These are phyloP conservation scores for Melaleuca alternifolia DNA, from an alignment of 345 rosid species.

Conservation along the genomic window DNA sequence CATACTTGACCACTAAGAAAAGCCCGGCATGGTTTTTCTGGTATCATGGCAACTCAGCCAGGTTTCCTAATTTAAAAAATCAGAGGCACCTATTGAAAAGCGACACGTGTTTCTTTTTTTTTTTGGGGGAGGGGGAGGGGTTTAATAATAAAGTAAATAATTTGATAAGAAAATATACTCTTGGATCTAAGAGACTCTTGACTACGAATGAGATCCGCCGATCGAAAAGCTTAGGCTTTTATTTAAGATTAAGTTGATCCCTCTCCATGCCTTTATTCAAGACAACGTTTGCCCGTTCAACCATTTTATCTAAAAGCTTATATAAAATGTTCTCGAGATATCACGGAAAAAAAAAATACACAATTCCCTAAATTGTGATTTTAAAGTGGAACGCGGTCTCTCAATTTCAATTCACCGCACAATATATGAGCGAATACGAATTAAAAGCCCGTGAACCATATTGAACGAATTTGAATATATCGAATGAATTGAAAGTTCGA, in stretches of 20 bases:
- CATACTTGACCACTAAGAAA: not conserved
- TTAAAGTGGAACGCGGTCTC: too few relatives aligned
- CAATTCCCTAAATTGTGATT: too few relatives aligned
- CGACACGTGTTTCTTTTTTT: not conserved
- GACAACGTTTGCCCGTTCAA: rapidly evolving
- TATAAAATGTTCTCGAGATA: rapidly evolving
- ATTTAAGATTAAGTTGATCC: not conserved
- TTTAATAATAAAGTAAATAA: not conserved
- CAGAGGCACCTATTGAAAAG: not conserved
- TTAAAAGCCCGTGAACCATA: too few relatives aligned
- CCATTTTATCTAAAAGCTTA: too few relatives aligned
- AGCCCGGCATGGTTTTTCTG: not conserved
- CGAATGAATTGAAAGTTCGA: too few relatives aligned
- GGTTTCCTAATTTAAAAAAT: not conserved
- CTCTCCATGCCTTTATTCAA: not conserved
- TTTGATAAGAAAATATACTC: not conserved
- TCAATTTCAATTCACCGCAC: too few relatives aligned
- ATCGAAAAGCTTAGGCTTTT: not conserved
- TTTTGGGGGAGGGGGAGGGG: too few relatives aligned
- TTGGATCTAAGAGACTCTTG: not conserved
- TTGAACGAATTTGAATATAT: too few relatives aligned
- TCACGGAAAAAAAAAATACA: rapidly evolving
- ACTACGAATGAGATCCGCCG: not conserved
- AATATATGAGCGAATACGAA: too few relatives aligned
- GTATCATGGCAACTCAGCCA: not conserved